phyloP scores from a whole-genome alignment of 495 filamentous ascomycete species.

The Annulohypoxylon moriforme region DNA sequence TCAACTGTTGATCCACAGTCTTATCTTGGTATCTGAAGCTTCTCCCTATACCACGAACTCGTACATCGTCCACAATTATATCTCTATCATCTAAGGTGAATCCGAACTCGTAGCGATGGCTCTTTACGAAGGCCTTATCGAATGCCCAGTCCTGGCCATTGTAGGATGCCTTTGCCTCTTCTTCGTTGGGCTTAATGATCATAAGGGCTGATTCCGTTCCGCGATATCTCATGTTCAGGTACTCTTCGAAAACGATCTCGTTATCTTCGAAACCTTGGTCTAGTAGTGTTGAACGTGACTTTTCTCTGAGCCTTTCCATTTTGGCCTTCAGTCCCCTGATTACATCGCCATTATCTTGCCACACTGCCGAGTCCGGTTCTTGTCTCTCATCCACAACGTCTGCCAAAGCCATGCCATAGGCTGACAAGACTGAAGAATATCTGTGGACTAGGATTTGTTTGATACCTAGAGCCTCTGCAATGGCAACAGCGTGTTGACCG shows the following conservation, averaged over 20 bases:
- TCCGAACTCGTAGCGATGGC: slow-evolving; percentile 94
- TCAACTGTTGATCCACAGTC: slow-evolving; percentile 82
- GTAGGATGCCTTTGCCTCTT: slow-evolving; percentile 68
- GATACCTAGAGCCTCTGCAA: slow-evolving; percentile 89
- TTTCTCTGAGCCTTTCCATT: slow-evolving; percentile 74
- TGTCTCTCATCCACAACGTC: slow-evolving; percentile 95
- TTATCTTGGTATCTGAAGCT: slow-evolving; percentile 82
- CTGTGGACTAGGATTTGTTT: slow-evolving; percentile 87
- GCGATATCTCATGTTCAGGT: slow-evolving; percentile 89
- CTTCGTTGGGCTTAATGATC: slow-evolving; percentile 73
- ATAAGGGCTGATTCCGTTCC: slow-evolving; percentile 90
- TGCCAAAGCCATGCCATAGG: slow-evolving; percentile 96
- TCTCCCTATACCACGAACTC: slow-evolving; percentile 88
- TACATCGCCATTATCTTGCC: slow-evolving; percentile 67
- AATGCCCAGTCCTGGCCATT: slow-evolving; percentile 79
- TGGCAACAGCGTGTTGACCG: slow-evolving; percentile 96
- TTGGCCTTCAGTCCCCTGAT: slow-evolving; percentile 63
- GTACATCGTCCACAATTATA: slow-evolving; percentile 92
- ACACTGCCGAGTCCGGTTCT: slow-evolving; percentile 87
- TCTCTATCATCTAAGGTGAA: slow-evolving; percentile 90
- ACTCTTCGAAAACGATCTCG: slow-evolving; percentile 84
- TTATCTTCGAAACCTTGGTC: slow-evolving; percentile 80
- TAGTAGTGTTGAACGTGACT: slow-evolving; percentile 69
- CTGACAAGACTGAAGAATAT: slow-evolving; percentile 94
- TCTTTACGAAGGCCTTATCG: slow-evolving; percentile 82